Evolutionary conservation across 1,139 yeast genomes (phyloP), one percentile per base, ranked within the genome.

Genomic region (Saccharomyces hybrid): DNA sequence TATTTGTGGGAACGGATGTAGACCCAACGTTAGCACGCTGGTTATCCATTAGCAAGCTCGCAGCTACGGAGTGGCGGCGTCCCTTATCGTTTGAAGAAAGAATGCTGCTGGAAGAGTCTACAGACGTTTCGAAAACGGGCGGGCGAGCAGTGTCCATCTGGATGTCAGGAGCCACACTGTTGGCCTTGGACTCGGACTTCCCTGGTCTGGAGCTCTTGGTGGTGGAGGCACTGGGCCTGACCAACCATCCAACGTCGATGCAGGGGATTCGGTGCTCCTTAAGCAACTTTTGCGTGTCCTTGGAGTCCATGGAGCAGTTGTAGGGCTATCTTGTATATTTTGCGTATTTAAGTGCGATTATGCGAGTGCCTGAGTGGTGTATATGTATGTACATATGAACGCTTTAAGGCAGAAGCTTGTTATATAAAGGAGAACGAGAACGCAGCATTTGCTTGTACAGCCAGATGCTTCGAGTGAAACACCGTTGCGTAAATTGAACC

Each of bases 251-350:
- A 13, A 50, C 48, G 42, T 50, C 52, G 8, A 46, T 46, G 48
- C 29, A 38, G 25, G 26, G 52, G 48, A 42, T 19, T 23, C 46
- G 48, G 48, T 50, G 48, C 52, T 58, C 55, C 41, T 58, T 57
- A 23, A 63, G 51, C 38, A 58, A 47, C 27, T 54, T 57, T 44
- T 60, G 57, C 25, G 63, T 54, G 49, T 58, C 57, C 31, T 55
- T 54, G 44, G 59, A 34, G 46, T 54, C 54, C 58, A 56, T 56
- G 16, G 11, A n/a, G n/a, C 27, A 38, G 16, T 23, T 26, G 23
- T 48, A 9, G 26, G 14, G 26, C 49, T 41, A 29, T 28, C 46
- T 48, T 41, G 26, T 34, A 19, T 51, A 16, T 27, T 11, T 42
- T 25, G 16, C 27, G 19, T 19, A 19, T 19, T 13, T 26, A 26